Percentiles rank a stretch among this genome's conserved stretches.
Evolutionary conservation across 306 rosid genomes (phyloP).

Genomic region (Vicia sativa): DNA sequence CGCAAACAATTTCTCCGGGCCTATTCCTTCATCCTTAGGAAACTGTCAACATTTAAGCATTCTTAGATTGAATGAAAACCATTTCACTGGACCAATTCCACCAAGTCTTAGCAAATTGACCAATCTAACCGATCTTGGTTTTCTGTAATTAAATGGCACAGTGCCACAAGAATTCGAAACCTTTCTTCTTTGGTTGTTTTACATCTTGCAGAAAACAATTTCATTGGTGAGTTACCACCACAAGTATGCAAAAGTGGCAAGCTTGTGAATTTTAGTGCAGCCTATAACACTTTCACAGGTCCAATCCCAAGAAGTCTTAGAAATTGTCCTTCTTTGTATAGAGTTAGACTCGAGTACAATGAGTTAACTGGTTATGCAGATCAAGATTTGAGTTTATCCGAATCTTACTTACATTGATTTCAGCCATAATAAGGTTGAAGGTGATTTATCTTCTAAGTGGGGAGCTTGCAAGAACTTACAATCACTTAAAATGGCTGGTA

Average conservation of each 20-base stretch:
- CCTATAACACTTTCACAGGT: constrained; percentile 54
- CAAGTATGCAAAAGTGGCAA: constrained; percentile 51
- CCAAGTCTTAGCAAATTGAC: constrained; percentile 44
- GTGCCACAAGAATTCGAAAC: constrained; percentile 55
- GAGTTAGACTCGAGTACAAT: constrained; percentile 55
- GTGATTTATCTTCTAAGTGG: constrained; percentile 53
- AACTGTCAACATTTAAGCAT: constrained; percentile 48
- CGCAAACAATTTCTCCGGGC: constrained; percentile 45
- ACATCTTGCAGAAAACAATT: constrained; percentile 60
- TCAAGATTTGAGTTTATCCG: constrained; percentile 57
- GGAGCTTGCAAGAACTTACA: constrained; percentile 51
- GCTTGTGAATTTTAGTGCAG: constrained; percentile 56
- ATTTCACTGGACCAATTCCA: constrained; percentile 53
- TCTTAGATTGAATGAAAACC: constrained; percentile 46
- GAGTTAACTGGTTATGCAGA: constrained; percentile 47
- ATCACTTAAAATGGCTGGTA: constrained; percentile 42
- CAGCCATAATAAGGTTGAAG: constrained; percentile 54
- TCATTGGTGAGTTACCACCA: constrained; percentile 58
- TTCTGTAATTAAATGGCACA: constrained; percentile 39
- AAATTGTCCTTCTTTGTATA: constrained; percentile 47
- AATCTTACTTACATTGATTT: constrained; percentile 57
- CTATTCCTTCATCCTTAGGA: constrained; percentile 54
- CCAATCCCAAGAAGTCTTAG: constrained; percentile 53
- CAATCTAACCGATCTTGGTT: constrained; percentile 48
- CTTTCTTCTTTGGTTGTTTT: constrained; percentile 49